Base-by-base conservation (phyloP, 2,329 filamentous ascomycete genomes). In the Colletotrichum euphorbiae region DNA sequence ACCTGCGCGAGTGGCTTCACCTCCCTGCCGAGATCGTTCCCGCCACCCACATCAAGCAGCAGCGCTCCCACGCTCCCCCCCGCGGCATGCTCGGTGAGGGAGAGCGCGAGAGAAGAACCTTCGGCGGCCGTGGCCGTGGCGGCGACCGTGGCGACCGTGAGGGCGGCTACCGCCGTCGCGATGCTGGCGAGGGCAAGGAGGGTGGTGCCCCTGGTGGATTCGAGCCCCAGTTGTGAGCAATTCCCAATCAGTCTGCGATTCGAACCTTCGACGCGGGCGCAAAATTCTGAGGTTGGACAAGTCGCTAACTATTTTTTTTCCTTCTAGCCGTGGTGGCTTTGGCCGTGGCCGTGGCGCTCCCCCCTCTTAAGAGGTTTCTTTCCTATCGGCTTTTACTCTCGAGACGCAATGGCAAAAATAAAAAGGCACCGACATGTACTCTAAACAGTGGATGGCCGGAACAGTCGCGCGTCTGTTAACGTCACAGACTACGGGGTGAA, bases 1-100 rank as follows among this genome's bases (percentile, higher is more conserved):
- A 99, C 90, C 94, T 99, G 84, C 95, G 96, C 82, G 96, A 99
- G 89, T 99, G 96, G 96, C 94, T 99, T 78, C 96, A 99, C 87
- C 92, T 99, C 79, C 96, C 96, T 80, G 94, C 96, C 82, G 96
- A 99, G 91, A 98, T 99, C 81, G 96, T 99, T 76, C 96, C 96
- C 77, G 94, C 97, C 80, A 99, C 96, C 80, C 96, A 99, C 92
- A 98, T 99, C 88, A 99, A 99, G 93, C 94, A 98, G 89, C 94
- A 98, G 90, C 93, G 96, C 85, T 96, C 93, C 79, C 94, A 98
- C 86, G 94, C 94, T 86, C 95, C 95, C 84, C 95, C 96, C 81
- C 94, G 96, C 80, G 96, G 96, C 81, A 98, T 99, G 96, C 90
- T 98, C 87, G 94, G 94, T 78, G 94, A 97, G 82, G 85, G 87